Base-by-base conservation (phyloP, 2,329 filamentous ascomycete genomes). In the Sporothrix variecibatus region DNA sequence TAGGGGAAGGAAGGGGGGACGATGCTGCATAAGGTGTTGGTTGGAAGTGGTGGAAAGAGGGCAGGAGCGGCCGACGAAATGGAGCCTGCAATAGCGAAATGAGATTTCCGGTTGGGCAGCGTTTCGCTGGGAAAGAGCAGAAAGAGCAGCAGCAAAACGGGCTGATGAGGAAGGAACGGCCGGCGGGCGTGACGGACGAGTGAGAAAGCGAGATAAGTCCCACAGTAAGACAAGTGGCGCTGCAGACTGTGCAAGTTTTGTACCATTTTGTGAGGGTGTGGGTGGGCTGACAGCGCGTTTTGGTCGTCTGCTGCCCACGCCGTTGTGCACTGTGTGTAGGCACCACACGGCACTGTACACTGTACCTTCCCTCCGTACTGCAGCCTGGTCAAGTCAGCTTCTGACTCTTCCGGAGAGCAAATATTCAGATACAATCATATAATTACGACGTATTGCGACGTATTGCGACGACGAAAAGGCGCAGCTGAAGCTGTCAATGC, bases 31-130 rank as follows among this genome's bases (percentile, higher is more conserved):
- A 71, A 75, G 74, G 68, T 69, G 38, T 72, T 49, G 43, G 40
- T 34, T 34, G 34, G 43, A 49, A 49, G 43, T 49, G 15, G 43
- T 49, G 43, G 43, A 49, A 72, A 69, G 67, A 69, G 46, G 76
- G 73, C 72, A 76, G 60, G 73, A 74, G 73, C 74, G 73, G 46
- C 74, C 71, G 70, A 69, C 69, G 65, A 69, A 75, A 72, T 77
- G 76, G 76, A 68, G 69, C 74, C 68, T 11, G 26, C 62, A 28
- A n/a, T 53, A 43, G 68, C 71, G 72, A 76, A 75, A 76, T 76
- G 75, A 76, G 74, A 72, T 76, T 75, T 76, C 73, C 74, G 62
- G 76, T 77, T 75, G 76, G 74, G 76, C 73, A 75, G 75, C 71
- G 67, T 70, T 73, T 70, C 62, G 65, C 40, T 43, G 40, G 40